These are phyloP conservation scores for Centella asiatica DNA, from an alignment of 129 eudicot genomes.

Conservation along the genomic window DNA sequence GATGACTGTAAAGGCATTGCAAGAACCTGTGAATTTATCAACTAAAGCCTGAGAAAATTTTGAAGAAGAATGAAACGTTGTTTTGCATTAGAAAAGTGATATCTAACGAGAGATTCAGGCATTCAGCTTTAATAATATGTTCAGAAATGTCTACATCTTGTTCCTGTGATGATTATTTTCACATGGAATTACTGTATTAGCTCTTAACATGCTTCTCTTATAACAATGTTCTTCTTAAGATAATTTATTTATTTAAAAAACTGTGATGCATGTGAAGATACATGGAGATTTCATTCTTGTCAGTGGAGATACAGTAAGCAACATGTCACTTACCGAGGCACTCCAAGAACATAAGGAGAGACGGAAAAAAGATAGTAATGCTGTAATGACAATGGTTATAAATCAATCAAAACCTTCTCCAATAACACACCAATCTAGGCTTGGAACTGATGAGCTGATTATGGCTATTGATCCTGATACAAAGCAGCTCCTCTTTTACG, in stretches of 20 bases:
- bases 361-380: constrained; percentile 65
- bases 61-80: too few species aligned
- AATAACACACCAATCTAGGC: constrained; percentile 76
- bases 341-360: constrained; percentile 88
- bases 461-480: constrained; percentile 83
- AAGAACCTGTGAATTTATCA: too few species aligned
- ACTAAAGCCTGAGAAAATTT: too few species aligned
- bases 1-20: too few species aligned
- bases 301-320: constrained; percentile 96
- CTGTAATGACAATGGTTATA: constrained; percentile 96
- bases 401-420: constrained; percentile 77
- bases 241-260: not conserved
- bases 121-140: too few species aligned
- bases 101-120: too few species aligned
- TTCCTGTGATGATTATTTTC: too few species aligned
- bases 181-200: too few species aligned
- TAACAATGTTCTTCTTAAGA: not conserved
- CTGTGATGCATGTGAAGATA: constrained; percentile 29
- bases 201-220: too few species aligned
- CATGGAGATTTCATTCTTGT: constrained; percentile 89
- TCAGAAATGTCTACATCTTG: too few species aligned
- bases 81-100: too few species aligned
- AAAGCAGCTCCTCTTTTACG: constrained; percentile 71
- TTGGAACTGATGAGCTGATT: constrained; percentile 87
- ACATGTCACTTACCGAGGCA: constrained; percentile 74